Evolutionary conservation across 2,329 filamentous ascomycete species (phyloP), one percentile per base, ranked within the genome.

Genomic region (Fusarium tanahbumbuense): DNA sequence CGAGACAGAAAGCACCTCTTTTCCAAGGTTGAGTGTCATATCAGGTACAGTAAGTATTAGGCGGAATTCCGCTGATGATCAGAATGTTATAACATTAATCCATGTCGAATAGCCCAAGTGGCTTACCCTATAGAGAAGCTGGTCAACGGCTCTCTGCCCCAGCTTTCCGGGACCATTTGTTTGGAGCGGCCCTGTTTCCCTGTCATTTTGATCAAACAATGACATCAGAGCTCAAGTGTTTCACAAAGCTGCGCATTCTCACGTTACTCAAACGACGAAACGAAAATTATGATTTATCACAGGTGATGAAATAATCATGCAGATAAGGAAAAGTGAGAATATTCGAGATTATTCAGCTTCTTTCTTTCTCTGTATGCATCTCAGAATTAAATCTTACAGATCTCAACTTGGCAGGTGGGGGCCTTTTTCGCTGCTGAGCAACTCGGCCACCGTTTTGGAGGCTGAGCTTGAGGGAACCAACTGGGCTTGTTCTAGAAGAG

Each of bases 391-490:
- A 58, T 46, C 41, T 53, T 40, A 55, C 37, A 45, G 52, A 67
- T 54, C 28, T 64, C 22, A 37, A 23, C 32, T 48, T 63, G 47
- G 63, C 20, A 63, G 20, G 41, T 54, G 57, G 53, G 60, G 22
- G 62, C 23, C 16, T 23, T 41, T 55, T 55, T 42, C 56, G 40
- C 12, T 58, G 37, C 56, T 68, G 20, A 53, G 53, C 63, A 69
- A 56, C 44, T 22, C 12, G 45, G 45, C 45, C 45, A 40, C 37
- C 30, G 30, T 15, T 67, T 53, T 22, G 9, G 64, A 68, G 60
- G 64, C 64, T 68, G 55, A 64, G 64, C 52, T 53, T 40, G 67
- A 70, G 67, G 67, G 46, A 70, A 68, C 67, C 67, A 46, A 22
- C 58, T 28, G 47, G 58, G 48, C 27, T 32, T n/a, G n/a, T 62